Base-by-base conservation (phyloP, 768 basidiomycete genomes). In the Tylopilus rubrobrunneus region DNA sequence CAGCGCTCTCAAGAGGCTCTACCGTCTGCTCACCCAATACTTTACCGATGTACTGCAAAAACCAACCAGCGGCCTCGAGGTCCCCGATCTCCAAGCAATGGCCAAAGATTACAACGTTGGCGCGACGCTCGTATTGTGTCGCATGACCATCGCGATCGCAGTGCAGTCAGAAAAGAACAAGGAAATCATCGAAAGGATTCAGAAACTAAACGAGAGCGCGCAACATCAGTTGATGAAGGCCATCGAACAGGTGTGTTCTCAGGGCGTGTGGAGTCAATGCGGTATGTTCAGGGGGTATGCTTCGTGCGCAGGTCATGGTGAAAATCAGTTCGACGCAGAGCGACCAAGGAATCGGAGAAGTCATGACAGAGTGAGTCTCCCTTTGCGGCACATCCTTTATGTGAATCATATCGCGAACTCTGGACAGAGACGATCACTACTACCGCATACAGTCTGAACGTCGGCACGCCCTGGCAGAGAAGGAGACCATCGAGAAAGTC, bases 221-320 rank as follows among this genome's bases (percentile, higher is more conserved):
- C 94, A 97, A 72, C 89, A 92, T 67, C 78, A 84, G 64, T 74
- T 97, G 49, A 98, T 97, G 95, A 87, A 82, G 70, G 89, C 91
- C 39, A 96, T 97, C 55, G 94, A 97, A 70, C 88, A 91, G 78
- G 93, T 91, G 54, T 49, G 79, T 68, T 36, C 28, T 51, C 56
- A 19, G 43, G n/a, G 15, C 34, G 37, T 45, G 37, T 45, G 25
- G 45, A 1, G 7, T 7, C 34, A 27, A 37, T 40, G 43, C n/a
- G 41, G 34, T 37, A 34, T 25, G 23, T 23, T 55, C 53, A 53
- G 46, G 40, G 37, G 19, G 34, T 10, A 51, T 25, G 47, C 43
- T 49, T 33, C 19, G 21, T 50, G n/a, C 23, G 6, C 60, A 92
- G 89, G 81, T 89, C 46, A 92, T 92, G 87, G 76, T 78, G 17